Percentiles rank a stretch among this genome's conserved stretches.
phyloP scores from a whole-genome alignment of 768 basidiomycete genomes.

The Leccinellum albellum region DNA sequence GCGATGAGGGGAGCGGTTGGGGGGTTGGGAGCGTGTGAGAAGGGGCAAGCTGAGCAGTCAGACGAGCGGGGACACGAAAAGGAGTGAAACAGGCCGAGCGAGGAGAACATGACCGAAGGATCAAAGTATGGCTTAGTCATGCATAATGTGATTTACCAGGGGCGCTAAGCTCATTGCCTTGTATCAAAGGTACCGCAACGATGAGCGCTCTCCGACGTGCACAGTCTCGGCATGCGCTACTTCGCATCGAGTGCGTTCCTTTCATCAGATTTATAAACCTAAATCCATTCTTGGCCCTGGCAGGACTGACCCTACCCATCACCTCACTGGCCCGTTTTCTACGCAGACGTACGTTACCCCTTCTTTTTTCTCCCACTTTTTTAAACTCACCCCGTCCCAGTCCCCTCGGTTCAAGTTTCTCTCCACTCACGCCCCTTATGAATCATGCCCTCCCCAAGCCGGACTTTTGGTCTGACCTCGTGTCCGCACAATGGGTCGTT shows the following conservation, averaged over 20 bases:
- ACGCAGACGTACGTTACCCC: background rate
- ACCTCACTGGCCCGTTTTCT: background rate
- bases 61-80: constrained; percentile 55
- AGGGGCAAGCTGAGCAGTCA: constrained; percentile 58
- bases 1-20: constrained; percentile 22
- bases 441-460: background rate
- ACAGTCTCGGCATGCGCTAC: background rate
- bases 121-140: background rate
- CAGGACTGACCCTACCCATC: background rate
- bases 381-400: background rate
- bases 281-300: background rate
- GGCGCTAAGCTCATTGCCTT: background rate
- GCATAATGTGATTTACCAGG: background rate
- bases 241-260: background rate
- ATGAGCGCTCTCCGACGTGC: background rate
- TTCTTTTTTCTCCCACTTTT: background rate
- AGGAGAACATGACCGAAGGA: constrained; percentile 54
- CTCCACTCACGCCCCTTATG: constrained; percentile 22
- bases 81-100: constrained; percentile 52
- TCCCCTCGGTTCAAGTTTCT: background rate
- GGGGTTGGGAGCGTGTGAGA: constrained; percentile 51
- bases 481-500: constrained; percentile 63
- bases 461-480: constrained; percentile 48
- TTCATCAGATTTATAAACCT: background rate
- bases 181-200: background rate